Evolutionary conservation across 352 stramenopile genomes (phyloP).

Genomic region (Pythium folliculosum): DNA sequence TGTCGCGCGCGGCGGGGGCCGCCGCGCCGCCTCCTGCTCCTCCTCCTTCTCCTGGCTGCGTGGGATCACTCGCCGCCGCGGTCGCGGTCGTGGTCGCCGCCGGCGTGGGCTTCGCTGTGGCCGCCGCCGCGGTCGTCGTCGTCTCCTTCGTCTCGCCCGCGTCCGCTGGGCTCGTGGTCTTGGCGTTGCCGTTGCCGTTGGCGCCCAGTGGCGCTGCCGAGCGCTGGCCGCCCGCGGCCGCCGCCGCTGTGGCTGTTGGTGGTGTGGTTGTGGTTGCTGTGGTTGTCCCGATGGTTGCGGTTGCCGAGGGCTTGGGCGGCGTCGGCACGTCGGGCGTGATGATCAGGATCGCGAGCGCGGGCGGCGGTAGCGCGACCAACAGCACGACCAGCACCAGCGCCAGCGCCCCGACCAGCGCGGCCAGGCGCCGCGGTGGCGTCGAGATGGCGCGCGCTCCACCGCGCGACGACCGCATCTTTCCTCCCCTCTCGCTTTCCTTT

Average conservation of each 20-base stretch:
- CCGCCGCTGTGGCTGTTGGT: neutral
- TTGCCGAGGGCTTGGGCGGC: slow-evolving; percentile 12
- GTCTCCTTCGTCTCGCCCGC: too few relatives aligned
- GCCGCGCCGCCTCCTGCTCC: too few relatives aligned
- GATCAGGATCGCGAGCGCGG: slow-evolving; percentile 18
- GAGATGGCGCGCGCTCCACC: too few relatives aligned
- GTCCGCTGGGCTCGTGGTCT: neutral
- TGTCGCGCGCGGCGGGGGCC: neutral
- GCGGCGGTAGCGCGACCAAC: neutral
- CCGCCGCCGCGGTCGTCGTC: neutral
- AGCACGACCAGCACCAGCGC: slow-evolving; percentile 3
- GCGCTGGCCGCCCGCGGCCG: too few relatives aligned
- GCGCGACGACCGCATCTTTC: neutral
- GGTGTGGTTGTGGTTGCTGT: neutral
- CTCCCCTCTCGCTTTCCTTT: neutral
- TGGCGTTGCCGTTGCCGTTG: neutral
- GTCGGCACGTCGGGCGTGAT: slow-evolving; percentile 35
- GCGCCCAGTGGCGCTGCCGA: neutral
- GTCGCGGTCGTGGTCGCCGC: too few relatives aligned
- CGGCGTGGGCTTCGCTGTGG: neutral
- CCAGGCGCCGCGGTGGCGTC: neutral
- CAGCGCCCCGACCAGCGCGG: neutral
- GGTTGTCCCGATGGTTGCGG: neutral
- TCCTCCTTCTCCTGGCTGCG: too few relatives aligned
- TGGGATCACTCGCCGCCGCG: too few relatives aligned